Evolutionary conservation across 2,329 filamentous ascomycete genomes (phyloP).

Genomic region (Colletotrichum tamarilloi): DNA sequence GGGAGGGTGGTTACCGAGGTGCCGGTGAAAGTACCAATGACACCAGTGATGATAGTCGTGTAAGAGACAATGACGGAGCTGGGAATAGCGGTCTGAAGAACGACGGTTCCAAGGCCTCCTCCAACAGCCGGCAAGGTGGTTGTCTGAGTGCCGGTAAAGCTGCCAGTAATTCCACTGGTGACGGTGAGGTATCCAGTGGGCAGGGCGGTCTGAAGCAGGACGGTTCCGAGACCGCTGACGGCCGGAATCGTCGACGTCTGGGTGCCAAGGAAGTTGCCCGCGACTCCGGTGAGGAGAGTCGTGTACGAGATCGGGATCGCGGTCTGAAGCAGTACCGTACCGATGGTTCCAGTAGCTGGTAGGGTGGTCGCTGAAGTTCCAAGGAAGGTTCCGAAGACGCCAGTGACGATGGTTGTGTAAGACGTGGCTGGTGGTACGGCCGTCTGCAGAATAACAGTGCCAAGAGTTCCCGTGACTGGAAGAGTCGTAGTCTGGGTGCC

Average conservation of each 20-base stretch:
- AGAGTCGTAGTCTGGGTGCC: constrained; percentile 1
- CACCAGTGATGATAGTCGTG: constrained; percentile 12
- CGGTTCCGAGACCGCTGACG: background rate
- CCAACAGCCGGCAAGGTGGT: constrained; percentile 8
- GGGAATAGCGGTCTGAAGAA: constrained; percentile 16
- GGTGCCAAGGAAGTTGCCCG: constrained; percentile 8
- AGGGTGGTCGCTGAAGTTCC: background rate
- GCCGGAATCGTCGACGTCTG: constrained; percentile 8
- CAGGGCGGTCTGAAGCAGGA: constrained; percentile 16
- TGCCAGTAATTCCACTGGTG: constrained; percentile 1
- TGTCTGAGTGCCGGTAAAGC: constrained; percentile 11
- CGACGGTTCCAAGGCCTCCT: background rate
- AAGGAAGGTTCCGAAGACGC: background rate
- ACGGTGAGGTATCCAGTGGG: constrained; percentile 16
- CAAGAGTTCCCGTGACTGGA: background rate
- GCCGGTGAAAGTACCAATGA: constrained; percentile 1
- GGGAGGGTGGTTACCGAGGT: constrained; percentile 4
- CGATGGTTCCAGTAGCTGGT: background rate
- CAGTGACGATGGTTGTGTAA: background rate
- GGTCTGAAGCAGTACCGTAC: constrained; percentile 6
- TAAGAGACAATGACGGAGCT: constrained; percentile 5
- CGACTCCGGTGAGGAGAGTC: constrained; percentile 6
- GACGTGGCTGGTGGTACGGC: constrained; percentile 1
- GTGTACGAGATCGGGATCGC: constrained; percentile 19
- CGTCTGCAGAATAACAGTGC: constrained; percentile 3